Percentiles rank a stretch among this genome's conserved stretches.
Evolutionary conservation across 441 rosid genomes (phyloP).

Genomic region (Macaranga tanarius): DNA sequence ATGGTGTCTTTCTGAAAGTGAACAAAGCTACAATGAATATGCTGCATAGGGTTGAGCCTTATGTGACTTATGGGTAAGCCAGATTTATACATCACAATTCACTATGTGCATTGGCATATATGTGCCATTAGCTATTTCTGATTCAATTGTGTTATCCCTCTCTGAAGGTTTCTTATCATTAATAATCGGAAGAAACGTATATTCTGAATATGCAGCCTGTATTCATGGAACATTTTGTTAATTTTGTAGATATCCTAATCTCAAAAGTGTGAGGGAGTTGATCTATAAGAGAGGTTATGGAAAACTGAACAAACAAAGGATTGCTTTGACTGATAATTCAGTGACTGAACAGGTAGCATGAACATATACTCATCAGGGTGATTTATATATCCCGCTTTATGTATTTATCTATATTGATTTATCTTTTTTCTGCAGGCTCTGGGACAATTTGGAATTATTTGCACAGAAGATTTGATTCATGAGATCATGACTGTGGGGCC

Average conservation of each 20-base stretch:
- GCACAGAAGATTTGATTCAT: too few species aligned
- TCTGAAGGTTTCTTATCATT: too few species aligned
- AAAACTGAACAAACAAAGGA: constrained; percentile 67
- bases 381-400: neutral
- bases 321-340: constrained; percentile 65
- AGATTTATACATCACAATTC: neutral
- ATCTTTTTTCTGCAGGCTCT: too few species aligned
- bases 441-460: too few species aligned
- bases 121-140: too few species aligned
- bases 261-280: constrained; percentile 42
- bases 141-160: too few species aligned
- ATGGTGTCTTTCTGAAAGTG: constrained; percentile 19
- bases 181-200: too few species aligned
- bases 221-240: neutral
- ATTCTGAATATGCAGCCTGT: too few species aligned
- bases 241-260: constrained; percentile 55
- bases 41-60: constrained; percentile 60
- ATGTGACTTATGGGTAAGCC: constrained; percentile 72
- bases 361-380: neutral
- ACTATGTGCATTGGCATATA: too few species aligned
- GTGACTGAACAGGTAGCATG: constrained; percentile 11
- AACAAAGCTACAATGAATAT: constrained; percentile 67
- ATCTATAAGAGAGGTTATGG: constrained; percentile 75
- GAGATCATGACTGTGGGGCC: too few species aligned
- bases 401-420: neutral